Percentiles rank a stretch among this genome's conserved stretches.
Conservation (phyloP, 1,284 basidiomycete species). For the Cryptococcus sp. region DNA sequence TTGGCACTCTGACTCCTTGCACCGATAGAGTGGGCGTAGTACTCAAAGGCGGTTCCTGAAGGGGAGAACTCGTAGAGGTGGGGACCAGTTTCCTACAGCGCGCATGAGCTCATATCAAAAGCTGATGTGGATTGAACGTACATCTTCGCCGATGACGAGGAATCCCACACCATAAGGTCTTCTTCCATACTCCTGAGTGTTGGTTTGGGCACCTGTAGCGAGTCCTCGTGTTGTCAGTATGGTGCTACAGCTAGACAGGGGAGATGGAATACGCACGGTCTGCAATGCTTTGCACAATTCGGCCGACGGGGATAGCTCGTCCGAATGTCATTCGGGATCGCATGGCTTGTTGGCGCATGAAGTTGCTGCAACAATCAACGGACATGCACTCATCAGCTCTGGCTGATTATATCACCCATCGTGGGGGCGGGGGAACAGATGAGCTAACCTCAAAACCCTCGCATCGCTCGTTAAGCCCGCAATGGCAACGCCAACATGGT, state of each 20-base stretch:
- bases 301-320: conserved; percentile 88
- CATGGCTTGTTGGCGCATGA: conserved; percentile 99
- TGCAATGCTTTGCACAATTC: conserved; percentile 89
- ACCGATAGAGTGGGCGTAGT: conserved; percentile 97
- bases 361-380: conserved; percentile 67
- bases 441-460: conserved; percentile 81
- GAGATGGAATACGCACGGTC: conserved; percentile 66
- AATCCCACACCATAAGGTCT: conserved; percentile 98
- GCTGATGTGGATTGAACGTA: conserved; percentile 32
- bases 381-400: conserved; percentile 1
- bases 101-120: conserved; percentile 5
- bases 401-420: not conserved
- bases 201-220: conserved; percentile 87
- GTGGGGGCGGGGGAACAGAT: no score
- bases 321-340: conserved; percentile 92
- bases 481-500: conserved; percentile 98
- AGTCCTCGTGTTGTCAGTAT: conserved; percentile 9
- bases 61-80: conserved; percentile 99
- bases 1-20: conserved; percentile 97
- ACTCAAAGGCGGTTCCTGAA: conserved; percentile 96
- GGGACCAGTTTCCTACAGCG: conserved; percentile 72
- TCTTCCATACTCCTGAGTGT: conserved; percentile 97
- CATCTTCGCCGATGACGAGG: conserved; percentile 92
- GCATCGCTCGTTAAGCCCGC: conserved; percentile 98
- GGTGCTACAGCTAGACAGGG: not conserved